Percentiles rank a stretch among this genome's conserved stretches.
phyloP scores from a whole-genome alignment of 176 grass and related monocot genomes.

The Luzula sylvatica region DNA sequence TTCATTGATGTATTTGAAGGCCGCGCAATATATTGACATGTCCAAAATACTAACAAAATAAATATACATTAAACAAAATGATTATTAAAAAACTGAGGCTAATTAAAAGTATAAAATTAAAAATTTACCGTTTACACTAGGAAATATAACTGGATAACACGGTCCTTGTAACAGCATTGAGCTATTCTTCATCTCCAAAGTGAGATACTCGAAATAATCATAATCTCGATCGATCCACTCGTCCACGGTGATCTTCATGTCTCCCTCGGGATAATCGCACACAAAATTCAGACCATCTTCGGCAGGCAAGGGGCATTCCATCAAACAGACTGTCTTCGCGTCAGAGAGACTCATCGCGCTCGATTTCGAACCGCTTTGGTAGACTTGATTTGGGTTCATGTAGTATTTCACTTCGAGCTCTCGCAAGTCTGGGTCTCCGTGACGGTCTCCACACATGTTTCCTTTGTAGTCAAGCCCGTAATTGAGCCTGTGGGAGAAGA shows the following conservation, averaged over 20 bases:
- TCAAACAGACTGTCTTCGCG: conserved; percentile 82
- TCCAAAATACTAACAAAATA: conserved; percentile 73
- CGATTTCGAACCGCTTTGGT: conserved; percentile 67
- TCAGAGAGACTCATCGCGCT: conserved; percentile 62
- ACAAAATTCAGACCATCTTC: conserved; percentile 71
- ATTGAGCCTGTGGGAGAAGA: conserved; percentile 37
- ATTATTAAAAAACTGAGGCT: too few relatives aligned
- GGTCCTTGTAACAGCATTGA: conserved; percentile 92
- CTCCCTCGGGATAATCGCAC: conserved; percentile 92
- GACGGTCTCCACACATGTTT: conserved; percentile 69
- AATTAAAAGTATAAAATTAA: background rate
- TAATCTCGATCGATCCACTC: conserved; percentile 98
- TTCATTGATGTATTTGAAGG: conserved; percentile 88
- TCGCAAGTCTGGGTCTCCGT: conserved; percentile 48
- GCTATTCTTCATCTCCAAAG: conserved; percentile 85
- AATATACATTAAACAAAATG: background rate
- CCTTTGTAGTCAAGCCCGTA: conserved; percentile 94
- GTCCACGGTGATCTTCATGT: conserved; percentile 65
- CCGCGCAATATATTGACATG: conserved; percentile 87
- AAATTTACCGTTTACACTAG: conserved; percentile 68
- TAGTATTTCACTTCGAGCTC: conserved; percentile 82
- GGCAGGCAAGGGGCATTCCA: conserved; percentile 77
- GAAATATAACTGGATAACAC: conserved; percentile 95
- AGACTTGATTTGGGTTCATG: conserved; percentile 92
- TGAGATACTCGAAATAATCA: conserved; percentile 88